Evolutionary conservation across 768 basidiomycete species (phyloP).

Genomic region (Galerina marginata): DNA sequence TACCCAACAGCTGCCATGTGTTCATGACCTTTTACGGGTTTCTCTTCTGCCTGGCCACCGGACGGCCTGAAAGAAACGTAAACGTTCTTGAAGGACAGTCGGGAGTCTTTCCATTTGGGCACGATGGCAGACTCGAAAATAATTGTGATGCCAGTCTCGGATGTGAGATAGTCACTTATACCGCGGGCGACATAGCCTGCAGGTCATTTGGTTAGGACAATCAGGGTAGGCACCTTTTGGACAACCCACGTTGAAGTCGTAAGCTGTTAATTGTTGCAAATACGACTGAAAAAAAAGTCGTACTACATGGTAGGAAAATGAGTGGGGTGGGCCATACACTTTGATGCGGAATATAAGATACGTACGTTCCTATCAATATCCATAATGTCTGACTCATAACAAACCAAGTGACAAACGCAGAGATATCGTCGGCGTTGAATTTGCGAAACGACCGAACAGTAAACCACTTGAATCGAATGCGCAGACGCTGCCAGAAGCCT

Average conservation of each 20-base stretch:
- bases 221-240: background rate
- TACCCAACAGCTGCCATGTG: conserved; percentile 71
- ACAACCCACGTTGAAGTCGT: conserved; percentile 71
- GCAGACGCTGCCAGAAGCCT: conserved; percentile 88
- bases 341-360: conserved; percentile 15
- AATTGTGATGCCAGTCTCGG: conserved; percentile 91
- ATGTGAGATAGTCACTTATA: conserved; percentile 92
- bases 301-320: conserved; percentile 49
- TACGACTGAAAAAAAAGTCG: conserved; percentile 94
- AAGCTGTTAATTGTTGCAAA: conserved; percentile 91
- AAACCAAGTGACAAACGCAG: conserved; percentile 95
- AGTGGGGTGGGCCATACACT: background rate
- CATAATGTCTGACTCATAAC: conserved; percentile 94
- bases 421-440: conserved; percentile 96
- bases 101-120: conserved; percentile 95
- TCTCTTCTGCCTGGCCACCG: conserved; percentile 16
- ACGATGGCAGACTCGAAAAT: conserved; percentile 98
- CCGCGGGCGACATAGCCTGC: conserved; percentile 83
- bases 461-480: conserved; percentile 97
- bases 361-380: conserved; percentile 94
- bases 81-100: conserved; percentile 96
- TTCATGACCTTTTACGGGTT: conserved; percentile 28
- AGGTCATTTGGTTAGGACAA: background rate
- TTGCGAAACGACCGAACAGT: conserved; percentile 92
- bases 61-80: conserved; percentile 84